Conservation (phyloP, 1,284 basidiomycete species). For the Ustilago curta region DNA sequence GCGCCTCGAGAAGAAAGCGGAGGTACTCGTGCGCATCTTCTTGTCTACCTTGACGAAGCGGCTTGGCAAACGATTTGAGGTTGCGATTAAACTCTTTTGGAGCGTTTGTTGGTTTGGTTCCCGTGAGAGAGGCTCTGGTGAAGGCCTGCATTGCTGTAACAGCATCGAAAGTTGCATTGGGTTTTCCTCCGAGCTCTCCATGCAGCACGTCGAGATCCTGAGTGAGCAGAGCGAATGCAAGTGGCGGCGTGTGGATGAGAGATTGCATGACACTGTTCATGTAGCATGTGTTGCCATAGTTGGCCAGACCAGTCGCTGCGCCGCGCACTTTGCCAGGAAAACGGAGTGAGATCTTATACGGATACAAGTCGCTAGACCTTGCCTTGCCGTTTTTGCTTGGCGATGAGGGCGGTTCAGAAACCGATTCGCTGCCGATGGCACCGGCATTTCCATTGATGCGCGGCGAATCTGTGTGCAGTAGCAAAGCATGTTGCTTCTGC, state of each 20-base stretch:
- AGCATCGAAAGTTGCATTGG: slow-evolving; percentile 57
- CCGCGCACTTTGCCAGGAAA: slow-evolving; percentile 48
- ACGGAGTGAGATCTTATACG: slow-evolving; percentile 47
- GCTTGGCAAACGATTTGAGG: slow-evolving; percentile 82
- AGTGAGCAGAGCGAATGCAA: slow-evolving; percentile 77
- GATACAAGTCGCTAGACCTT: slow-evolving; percentile 38
- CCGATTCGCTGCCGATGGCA: neutral
- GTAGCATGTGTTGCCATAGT: slow-evolving; percentile 97
- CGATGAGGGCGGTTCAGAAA: slow-evolving; percentile 1
- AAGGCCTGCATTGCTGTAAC: slow-evolving; percentile 71
- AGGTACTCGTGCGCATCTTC: slow-evolving; percentile 99
- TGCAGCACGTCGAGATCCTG: slow-evolving; percentile 73
- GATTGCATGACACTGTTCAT: slow-evolving; percentile 95
- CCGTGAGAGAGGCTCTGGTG: slow-evolving; percentile 74
- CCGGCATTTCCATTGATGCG: slow-evolving; percentile 19
- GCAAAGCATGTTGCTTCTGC: slow-evolving; percentile 42
- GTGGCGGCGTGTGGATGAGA: slow-evolving; percentile 90
- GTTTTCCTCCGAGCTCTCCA: slow-evolving; percentile 58
- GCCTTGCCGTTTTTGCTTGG: slow-evolving; percentile 32
- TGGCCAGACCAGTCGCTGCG: slow-evolving; percentile 77
- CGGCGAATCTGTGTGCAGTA: slow-evolving; percentile 42
- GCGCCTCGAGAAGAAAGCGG: slow-evolving; percentile 89
- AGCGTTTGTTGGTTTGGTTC: slow-evolving; percentile 31
- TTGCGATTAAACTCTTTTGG: slow-evolving; percentile 60
- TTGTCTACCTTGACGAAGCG: slow-evolving; percentile 89